Evolutionary conservation across 2,329 filamentous ascomycete genomes (phyloP).

Genomic region (Cladosporium sp.): DNA sequence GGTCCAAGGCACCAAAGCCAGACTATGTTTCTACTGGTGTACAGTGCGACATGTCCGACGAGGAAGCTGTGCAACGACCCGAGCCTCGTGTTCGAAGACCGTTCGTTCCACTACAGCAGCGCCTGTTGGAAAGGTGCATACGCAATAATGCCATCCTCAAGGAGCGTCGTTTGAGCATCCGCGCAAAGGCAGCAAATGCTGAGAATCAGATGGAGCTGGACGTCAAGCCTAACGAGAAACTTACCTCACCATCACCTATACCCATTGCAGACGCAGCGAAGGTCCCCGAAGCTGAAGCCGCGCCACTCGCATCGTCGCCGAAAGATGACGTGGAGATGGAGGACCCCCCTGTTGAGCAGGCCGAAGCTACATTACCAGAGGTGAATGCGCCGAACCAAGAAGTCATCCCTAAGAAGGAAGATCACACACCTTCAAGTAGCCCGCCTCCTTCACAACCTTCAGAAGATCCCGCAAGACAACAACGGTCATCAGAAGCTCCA

Average conservation of each 20-base stretch:
- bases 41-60: slow-evolving; percentile 34
- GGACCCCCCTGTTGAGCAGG: background rate
- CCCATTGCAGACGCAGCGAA: background rate
- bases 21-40: slow-evolving; percentile 26
- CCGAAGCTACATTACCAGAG: background rate
- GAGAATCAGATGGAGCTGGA: slow-evolving; percentile 46
- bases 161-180: slow-evolving; percentile 1
- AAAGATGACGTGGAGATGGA: slow-evolving; percentile 9
- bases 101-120: slow-evolving; percentile 28
- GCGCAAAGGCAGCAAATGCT: slow-evolving; percentile 16
- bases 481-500: slow-evolving; percentile 1
- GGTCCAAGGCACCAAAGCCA: slow-evolving; percentile 23
- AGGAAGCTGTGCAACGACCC: slow-evolving; percentile 21
- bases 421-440: background rate
- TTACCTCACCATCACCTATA: background rate
- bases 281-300: background rate
- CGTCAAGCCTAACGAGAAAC: background rate
- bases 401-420: background rate
- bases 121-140: slow-evolving; percentile 31
- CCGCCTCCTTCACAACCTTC: background rate
- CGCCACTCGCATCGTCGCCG: background rate
- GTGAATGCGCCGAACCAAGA: background rate
- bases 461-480: background rate
- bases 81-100: slow-evolving; percentile 20
- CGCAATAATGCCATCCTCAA: slow-evolving; percentile 24